These are phyloP conservation scores for Cladosporium phlei DNA, from an alignment of 2,329 filamentous ascomycete species.

Conservation along the genomic window DNA sequence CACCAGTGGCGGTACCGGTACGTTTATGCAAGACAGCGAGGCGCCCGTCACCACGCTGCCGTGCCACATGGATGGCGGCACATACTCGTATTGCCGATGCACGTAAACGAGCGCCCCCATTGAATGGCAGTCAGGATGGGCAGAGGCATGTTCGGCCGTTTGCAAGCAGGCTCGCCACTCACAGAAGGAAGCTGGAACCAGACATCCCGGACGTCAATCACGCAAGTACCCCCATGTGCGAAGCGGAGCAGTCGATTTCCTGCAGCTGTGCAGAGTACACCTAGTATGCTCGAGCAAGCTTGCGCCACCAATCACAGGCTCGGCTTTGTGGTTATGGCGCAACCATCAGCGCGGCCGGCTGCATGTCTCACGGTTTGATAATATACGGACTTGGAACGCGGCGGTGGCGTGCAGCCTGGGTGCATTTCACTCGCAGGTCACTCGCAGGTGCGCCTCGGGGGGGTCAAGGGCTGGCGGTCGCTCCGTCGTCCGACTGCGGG, in stretches of 20 bases:
- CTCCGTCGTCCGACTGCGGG: constrained; percentile 3
- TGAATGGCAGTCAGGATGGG: not conserved
- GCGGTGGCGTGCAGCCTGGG: too few relatives aligned
- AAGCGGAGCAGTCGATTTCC: not conserved
- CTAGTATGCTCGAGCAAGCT: constrained; percentile 7
- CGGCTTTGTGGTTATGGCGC: not conserved
- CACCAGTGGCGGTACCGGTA: constrained; percentile 12
- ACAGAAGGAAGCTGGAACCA: not conserved
- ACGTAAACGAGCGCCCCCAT: constrained; percentile 12
- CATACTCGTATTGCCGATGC: constrained; percentile 13
- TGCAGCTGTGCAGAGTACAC: constrained; percentile 11
- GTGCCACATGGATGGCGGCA: constrained; percentile 12
- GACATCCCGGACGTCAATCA: constrained; percentile 3
- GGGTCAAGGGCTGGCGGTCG: not conserved
- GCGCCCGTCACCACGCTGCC: constrained; percentile 12
- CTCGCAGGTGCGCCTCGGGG: not conserved
- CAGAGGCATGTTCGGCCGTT: not conserved
- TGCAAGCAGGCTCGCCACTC: not conserved
- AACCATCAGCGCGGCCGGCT: constrained; percentile 8
- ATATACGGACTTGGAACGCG: not conserved
- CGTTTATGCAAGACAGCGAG: constrained; percentile 11
- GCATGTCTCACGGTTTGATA: constrained; percentile 4
- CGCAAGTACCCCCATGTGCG: not conserved
- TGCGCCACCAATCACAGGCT: not conserved
- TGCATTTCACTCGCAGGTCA: constrained; percentile 11